A percentile compares a stretch with the other conserved stretches of the same genome.
Evolutionary conservation across 768 basidiomycete genomes (phyloP).

Genomic region (Cantharellus anzutake): DNA sequence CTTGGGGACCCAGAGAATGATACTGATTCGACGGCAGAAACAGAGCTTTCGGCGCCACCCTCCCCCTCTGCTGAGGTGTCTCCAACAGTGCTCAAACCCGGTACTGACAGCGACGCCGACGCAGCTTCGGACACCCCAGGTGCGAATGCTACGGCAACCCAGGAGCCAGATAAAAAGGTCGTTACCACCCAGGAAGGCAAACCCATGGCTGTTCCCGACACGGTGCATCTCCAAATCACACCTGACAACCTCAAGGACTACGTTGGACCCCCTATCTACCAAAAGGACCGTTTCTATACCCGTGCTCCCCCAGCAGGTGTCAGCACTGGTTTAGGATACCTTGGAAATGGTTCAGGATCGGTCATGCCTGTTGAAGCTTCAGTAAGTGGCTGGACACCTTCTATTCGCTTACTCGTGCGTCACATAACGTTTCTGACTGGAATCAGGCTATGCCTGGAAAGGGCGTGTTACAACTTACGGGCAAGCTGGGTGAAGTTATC

Average conservation of each 20-base stretch:
- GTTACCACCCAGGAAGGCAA: conserved; percentile 63
- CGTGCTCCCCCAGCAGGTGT: conserved; percentile 75
- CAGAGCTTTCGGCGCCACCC: conserved; percentile 1
- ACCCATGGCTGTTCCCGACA: conserved; percentile 62
- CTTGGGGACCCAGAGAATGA: conserved; percentile 78
- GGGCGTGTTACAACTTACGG: conserved; percentile 78
- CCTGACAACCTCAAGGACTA: conserved; percentile 87
- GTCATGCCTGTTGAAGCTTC: conserved; percentile 96
- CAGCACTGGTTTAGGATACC: conserved; percentile 83
- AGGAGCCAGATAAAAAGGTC: conserved; percentile 21
- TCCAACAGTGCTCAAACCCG: neutral
- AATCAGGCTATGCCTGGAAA: conserved; percentile 88
- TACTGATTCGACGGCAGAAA: conserved; percentile 17
- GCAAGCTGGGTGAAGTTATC: conserved; percentile 96
- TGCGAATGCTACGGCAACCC: conserved; percentile 2
- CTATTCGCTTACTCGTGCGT: neutral
- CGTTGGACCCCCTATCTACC: conserved; percentile 88
- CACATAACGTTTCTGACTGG: conserved; percentile 4
- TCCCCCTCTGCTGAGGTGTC: neutral
- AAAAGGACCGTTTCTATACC: conserved; percentile 83
- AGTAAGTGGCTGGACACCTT: conserved; percentile 27
- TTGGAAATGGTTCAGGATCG: conserved; percentile 89
- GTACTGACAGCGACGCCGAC: conserved; percentile 15
- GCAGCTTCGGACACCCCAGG: conserved; percentile 36
- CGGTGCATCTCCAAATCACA: conserved; percentile 64